Percentiles rank a stretch among this genome's conserved stretches.
Conservation (phyloP, 805 yeast genomes). For the Candida glaebosa region DNA sequence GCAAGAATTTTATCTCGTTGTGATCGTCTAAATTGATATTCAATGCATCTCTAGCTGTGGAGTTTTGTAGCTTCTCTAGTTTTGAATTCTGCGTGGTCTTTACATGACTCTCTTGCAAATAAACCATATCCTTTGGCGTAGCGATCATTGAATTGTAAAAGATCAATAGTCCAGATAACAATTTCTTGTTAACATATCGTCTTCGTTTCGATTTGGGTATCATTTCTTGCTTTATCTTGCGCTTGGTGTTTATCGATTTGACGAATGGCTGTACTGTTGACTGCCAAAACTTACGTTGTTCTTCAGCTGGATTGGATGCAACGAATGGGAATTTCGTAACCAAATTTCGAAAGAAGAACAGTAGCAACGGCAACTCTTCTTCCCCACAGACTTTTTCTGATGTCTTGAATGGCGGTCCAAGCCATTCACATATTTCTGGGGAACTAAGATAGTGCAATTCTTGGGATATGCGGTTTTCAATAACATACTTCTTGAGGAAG, state of each 20-base stretch:
- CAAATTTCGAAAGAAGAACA: slow-evolving; percentile 62
- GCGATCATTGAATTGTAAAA: slow-evolving; percentile 74
- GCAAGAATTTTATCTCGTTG: slow-evolving; percentile 36
- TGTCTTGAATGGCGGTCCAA: slow-evolving; percentile 74
- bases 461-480: slow-evolving; percentile 54
- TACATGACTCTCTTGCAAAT: slow-evolving; percentile 34
- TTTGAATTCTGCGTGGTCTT: slow-evolving; percentile 36
- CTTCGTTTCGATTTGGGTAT: slow-evolving; percentile 51
- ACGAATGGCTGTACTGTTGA: slow-evolving; percentile 74
- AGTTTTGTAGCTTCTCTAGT: slow-evolving; percentile 25
- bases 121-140: slow-evolving; percentile 53
- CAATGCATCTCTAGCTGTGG: slow-evolving; percentile 2
- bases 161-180: slow-evolving; percentile 61
- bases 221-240: slow-evolving; percentile 51
- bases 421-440: slow-evolving; percentile 57
- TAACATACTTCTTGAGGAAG: slow-evolving; percentile 77
- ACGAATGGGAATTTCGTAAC: slow-evolving; percentile 76
- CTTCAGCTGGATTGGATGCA: slow-evolving; percentile 42
- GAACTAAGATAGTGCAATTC: slow-evolving; percentile 63
- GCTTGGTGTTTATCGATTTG: slow-evolving; percentile 70
- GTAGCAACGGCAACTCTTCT: slow-evolving; percentile 60
- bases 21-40: slow-evolving; percentile 9
- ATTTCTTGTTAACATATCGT: slow-evolving; percentile 54
- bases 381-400: slow-evolving; percentile 20
- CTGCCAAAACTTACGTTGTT: slow-evolving; percentile 65